phyloP scores from a whole-genome alignment of 106 monocot species.

The Posidonia australis region DNA sequence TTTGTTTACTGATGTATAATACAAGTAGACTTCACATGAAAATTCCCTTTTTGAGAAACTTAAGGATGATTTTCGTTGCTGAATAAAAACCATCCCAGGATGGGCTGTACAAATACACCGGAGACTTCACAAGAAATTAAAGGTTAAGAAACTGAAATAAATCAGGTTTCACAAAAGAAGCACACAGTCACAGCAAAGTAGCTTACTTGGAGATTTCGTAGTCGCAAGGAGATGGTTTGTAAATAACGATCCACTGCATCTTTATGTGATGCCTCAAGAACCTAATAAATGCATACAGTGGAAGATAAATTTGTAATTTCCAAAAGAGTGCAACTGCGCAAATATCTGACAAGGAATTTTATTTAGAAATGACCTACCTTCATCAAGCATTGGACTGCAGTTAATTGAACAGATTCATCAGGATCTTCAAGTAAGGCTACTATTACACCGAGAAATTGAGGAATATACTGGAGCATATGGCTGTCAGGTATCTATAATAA shows the following conservation, averaged over 20 bases:
- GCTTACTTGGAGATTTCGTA: constrained; percentile 87
- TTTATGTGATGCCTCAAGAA: constrained; percentile 53
- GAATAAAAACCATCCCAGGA: too few species aligned
- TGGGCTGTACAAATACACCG: too few species aligned
- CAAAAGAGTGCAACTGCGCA: background rate
- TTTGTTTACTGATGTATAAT: too few species aligned
- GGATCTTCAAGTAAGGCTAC: constrained; percentile 92
- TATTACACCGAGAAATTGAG: constrained; percentile 80
- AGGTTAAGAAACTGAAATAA: background rate
- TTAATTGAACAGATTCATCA: constrained; percentile 86
- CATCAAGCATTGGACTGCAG: constrained; percentile 77
- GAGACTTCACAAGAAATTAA: background rate
- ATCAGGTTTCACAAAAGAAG: background rate
- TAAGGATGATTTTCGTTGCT: too few species aligned
- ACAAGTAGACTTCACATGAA: too few species aligned
- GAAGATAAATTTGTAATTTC: constrained; percentile 2
- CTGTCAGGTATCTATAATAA: constrained; percentile 63
- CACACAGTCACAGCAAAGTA: background rate
- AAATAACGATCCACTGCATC: constrained; percentile 75
- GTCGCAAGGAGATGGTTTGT: constrained; percentile 58
- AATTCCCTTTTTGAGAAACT: too few species aligned
- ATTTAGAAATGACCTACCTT: constrained; percentile 31
- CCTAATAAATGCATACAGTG: constrained; percentile 25
- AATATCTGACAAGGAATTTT: too few species aligned
- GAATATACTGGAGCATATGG: constrained; percentile 51